Evolutionary conservation across 2,329 filamentous ascomycete species (phyloP).

Genomic region (Ascocoryne sarcoides): DNA sequence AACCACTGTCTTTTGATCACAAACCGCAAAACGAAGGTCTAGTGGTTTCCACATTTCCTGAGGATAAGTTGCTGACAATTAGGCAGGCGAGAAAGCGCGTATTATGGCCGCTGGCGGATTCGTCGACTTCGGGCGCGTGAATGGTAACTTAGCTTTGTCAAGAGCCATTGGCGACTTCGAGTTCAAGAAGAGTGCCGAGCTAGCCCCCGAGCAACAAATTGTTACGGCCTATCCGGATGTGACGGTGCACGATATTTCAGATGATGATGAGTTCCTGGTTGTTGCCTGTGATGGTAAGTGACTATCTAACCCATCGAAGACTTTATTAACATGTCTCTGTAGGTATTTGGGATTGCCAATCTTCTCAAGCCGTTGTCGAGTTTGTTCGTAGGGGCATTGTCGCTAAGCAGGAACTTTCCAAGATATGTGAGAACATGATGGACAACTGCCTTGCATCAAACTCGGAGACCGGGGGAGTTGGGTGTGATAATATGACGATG

Average conservation of each 20-base stretch:
- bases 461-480: slow-evolving; percentile 94
- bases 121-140: slow-evolving; percentile 96
- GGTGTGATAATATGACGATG: slow-evolving; percentile 99
- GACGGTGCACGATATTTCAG: slow-evolving; percentile 77
- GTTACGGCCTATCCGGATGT: slow-evolving; percentile 96
- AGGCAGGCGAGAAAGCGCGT: slow-evolving; percentile 83
- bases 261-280: slow-evolving; percentile 93
- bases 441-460: slow-evolving; percentile 98
- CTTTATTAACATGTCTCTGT: slow-evolving; percentile 17
- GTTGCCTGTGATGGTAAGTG: slow-evolving; percentile 82
- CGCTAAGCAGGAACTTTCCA: slow-evolving; percentile 86
- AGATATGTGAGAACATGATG: slow-evolving; percentile 99
- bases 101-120: slow-evolving; percentile 95
- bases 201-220: slow-evolving; percentile 96
- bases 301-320: neutral
- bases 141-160: slow-evolving; percentile 93
- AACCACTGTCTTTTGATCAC: slow-evolving; percentile 97
- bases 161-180: slow-evolving; percentile 98
- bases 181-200: slow-evolving; percentile 98
- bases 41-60: neutral
- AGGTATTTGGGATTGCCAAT: slow-evolving; percentile 99
- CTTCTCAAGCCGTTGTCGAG: slow-evolving; percentile 92
- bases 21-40: slow-evolving; percentile 96
- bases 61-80: slow-evolving; percentile 18
- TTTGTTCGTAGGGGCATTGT: slow-evolving; percentile 95